These are phyloP conservation scores for Aureobasidium sp. DNA, from an alignment of 2,329 filamentous ascomycete species.

Conservation along the genomic window DNA sequence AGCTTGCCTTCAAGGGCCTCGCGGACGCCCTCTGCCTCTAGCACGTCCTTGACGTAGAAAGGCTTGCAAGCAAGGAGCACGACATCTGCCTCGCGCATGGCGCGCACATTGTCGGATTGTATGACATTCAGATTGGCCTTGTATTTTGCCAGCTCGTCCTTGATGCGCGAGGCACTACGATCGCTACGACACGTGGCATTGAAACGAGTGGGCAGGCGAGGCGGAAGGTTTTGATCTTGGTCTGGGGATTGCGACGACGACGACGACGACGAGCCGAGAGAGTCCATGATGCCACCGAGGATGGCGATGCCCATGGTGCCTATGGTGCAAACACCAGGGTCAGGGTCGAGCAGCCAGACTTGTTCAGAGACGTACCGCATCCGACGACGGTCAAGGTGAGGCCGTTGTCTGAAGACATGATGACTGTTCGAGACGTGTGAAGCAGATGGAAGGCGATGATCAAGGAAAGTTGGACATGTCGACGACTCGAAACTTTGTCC, in stretches of 20 bases:
- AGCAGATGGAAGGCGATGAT: too few species aligned
- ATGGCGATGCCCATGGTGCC: constrained; percentile 83
- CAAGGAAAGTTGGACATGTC: too few species aligned
- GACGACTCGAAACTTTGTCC: too few species aligned
- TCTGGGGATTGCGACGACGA: constrained; percentile 25
- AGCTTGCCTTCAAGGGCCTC: constrained; percentile 72
- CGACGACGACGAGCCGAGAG: constrained; percentile 52
- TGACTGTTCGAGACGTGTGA: too few species aligned
- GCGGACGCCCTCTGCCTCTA: constrained; percentile 60
- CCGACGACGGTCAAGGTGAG: constrained; percentile 75
- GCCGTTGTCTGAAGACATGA: constrained; percentile 31
- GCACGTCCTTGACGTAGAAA: constrained; percentile 61
- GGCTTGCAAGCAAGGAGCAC: constrained; percentile 77
- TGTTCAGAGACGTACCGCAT: constrained; percentile 65
- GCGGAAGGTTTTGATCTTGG: constrained; percentile 37
- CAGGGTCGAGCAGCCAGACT: too few species aligned
- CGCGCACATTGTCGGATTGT: constrained; percentile 63
- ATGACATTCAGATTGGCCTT: constrained; percentile 50
- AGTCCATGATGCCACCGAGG: constrained; percentile 69
- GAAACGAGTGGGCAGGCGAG: constrained; percentile 64
- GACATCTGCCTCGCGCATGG: constrained; percentile 62
- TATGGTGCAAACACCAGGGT: too few species aligned
- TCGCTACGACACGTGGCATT: constrained; percentile 70
- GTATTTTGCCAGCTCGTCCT: constrained; percentile 58
- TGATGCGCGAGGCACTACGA: constrained; percentile 63